These are phyloP conservation scores for Boletus tomentosulus DNA, from an alignment of 768 basidiomycete species.

Conservation along the genomic window DNA sequence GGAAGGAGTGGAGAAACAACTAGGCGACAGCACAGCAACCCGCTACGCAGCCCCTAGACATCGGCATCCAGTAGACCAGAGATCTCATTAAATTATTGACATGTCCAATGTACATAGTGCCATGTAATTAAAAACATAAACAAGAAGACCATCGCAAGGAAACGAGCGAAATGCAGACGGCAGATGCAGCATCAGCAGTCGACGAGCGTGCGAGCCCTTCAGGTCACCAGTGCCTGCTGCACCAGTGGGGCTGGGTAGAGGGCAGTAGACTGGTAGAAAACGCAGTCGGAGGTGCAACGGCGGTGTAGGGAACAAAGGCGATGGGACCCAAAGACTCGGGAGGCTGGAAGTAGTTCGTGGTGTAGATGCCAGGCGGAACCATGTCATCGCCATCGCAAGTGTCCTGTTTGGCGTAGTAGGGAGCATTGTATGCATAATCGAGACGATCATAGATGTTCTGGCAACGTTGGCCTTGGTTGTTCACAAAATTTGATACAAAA, in stretches of 20 bases:
- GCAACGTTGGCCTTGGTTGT: no score
- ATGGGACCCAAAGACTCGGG: no score
- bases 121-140: no score
- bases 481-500: no score
- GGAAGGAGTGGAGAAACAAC: background rate
- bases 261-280: conserved; percentile 22
- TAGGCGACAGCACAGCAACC: conserved; percentile 11
- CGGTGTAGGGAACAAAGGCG: conserved; percentile 38
- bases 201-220: conserved; percentile 10
- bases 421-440: no score
- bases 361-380: no score
- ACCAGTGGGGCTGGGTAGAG: conserved; percentile 30
- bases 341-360: no score
- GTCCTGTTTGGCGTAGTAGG: no score
- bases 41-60: conserved; percentile 11
- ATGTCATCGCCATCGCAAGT: no score
- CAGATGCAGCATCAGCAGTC: conserved; percentile 1
- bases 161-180: conserved; percentile 10
- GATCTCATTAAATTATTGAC: background rate
- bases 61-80: background rate
- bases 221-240: conserved; percentile 10
- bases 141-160: background rate
- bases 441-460: no score
- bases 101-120: no score
- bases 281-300: conserved; percentile 22